Conservation (phyloP, 2,329 filamentous ascomycete genomes). For the Calcarisporium arbuscula region DNA sequence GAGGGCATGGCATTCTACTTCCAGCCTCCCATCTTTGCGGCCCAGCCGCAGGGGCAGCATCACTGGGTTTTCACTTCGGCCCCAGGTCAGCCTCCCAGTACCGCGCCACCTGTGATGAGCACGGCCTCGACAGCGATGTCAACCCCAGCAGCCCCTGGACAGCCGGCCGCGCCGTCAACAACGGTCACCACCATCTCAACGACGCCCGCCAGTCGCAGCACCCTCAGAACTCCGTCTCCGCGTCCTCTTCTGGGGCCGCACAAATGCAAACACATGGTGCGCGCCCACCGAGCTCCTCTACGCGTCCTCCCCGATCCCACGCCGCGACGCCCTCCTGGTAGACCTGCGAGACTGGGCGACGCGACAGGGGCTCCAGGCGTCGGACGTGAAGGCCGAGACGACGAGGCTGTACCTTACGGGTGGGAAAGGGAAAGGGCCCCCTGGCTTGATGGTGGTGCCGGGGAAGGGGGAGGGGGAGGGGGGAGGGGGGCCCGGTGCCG, state of each 20-base stretch:
- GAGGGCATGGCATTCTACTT: conserved; percentile 22
- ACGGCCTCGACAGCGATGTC: too few species aligned
- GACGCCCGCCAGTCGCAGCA: too few species aligned
- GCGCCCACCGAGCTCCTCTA: background rate
- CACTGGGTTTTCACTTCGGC: too few species aligned
- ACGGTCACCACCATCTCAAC: too few species aligned
- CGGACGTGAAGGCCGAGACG: background rate
- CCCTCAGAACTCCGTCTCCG: background rate
- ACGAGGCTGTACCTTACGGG: conserved; percentile 2
- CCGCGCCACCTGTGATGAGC: too few species aligned
- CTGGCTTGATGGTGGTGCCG: background rate
- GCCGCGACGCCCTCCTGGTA: conserved; percentile 1
- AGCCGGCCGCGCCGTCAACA: too few species aligned
- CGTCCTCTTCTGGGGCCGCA: too few species aligned
- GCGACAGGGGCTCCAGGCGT: background rate
- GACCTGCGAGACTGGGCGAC: background rate
- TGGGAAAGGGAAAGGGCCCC: background rate
- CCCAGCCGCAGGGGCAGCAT: conserved; percentile 1
- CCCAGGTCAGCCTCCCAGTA: too few species aligned
- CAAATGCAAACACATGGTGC: too few species aligned
- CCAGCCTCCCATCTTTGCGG: conserved; percentile 18
- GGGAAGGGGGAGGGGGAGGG: background rate
- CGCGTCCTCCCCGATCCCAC: background rate
- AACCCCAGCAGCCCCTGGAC: too few species aligned
- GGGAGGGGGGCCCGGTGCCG: conserved; percentile 6